Percentiles rank a stretch among this genome's conserved stretches.
Evolutionary conservation across 768 basidiomycete genomes (phyloP).

Genomic region (Tubosaeta sp.): DNA sequence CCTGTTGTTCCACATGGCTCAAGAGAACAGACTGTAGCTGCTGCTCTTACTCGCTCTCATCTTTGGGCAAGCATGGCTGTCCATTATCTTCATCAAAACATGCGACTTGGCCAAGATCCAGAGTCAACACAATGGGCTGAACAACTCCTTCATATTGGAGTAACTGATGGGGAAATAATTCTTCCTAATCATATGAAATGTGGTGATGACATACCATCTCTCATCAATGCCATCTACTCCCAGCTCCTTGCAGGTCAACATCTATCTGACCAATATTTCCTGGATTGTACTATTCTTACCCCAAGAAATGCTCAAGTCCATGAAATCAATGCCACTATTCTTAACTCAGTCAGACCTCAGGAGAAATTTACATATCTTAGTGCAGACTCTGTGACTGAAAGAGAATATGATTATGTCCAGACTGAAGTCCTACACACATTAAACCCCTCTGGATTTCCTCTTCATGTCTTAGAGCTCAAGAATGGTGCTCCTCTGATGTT

Average conservation of each 20-base stretch:
- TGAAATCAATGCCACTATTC: conserved; percentile 7
- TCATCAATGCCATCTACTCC: conserved; percentile 15
- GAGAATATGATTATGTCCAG: conserved; percentile 24
- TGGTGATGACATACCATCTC: conserved; percentile 13
- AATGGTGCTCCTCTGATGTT: conserved; percentile 38
- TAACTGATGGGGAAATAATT: conserved; percentile 14
- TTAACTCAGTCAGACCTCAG: conserved; percentile 1
- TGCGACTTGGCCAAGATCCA: conserved; percentile 14
- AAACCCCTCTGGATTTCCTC: conserved; percentile 37
- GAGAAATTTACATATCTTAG: not conserved
- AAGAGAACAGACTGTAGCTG: conserved; percentile 35
- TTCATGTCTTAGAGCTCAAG: conserved; percentile 32
- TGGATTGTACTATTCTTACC: conserved; percentile 27
- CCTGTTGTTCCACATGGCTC: conserved; percentile 40
- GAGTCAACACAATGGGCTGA: conserved; percentile 30
- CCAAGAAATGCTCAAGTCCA: conserved; percentile 29
- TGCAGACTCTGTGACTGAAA: conserved; percentile 28
- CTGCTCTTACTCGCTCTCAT: conserved; percentile 31
- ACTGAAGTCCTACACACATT: conserved; percentile 39
- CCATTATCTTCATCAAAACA: conserved; percentile 10
- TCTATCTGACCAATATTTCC: conserved; percentile 23
- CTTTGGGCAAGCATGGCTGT: conserved; percentile 36
- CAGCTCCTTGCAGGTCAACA: conserved; percentile 9
- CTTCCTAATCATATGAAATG: conserved; percentile 28
- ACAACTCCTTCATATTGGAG: conserved; percentile 11